Base-by-base conservation (phyloP, 192 early-diverging fungal species). In the Entomortierella beljakovae region DNA sequence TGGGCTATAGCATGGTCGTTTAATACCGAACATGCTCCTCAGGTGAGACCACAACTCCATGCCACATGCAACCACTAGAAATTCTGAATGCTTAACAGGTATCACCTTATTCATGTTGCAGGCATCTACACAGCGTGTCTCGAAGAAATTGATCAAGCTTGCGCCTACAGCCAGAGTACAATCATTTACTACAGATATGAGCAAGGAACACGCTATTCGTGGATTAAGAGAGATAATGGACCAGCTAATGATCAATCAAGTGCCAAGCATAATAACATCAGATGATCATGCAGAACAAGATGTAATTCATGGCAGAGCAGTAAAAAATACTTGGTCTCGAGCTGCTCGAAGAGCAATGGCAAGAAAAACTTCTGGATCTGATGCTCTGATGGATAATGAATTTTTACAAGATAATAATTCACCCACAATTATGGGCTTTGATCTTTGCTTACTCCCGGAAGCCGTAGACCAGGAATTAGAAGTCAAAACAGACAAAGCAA, bases 1-100 rank as follows among this genome's bases (percentile, higher is more conserved):
- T 89, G 88, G 88, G 86, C 72, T 1, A 72, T 89, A 31, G 88
- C 80, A 13, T 89, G 88, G 88, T 89, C 88, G 2, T 86, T 88
- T 64, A 71, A 68, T 23, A 58, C 70, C 20, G 59, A 83, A 28
- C 80, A 81, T 22, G 71, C 74, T 9, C 52, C 81, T 29, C 69
- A 35, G 68, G 81, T 82, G 76, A 26, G 57, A 32, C 1, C 9
- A 35, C 6, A 23, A 52, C 33, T 34, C 7, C 20, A n/a, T n/a
- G n/a, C n/a, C n/a, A n/a, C n/a, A n/a, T n/a, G n/a, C n/a, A n/a
- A n/a, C n/a, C n/a, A n/a, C n/a, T n/a, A n/a, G n/a, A n/a, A n/a
- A n/a, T n/a, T n/a, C n/a, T n/a, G n/a, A n/a, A n/a, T n/a, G n/a
- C n/a, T n/a, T n/a, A n/a, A n/a, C n/a, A n/a, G n/a, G n/a, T n/a